A percentile compares a stretch with the other conserved stretches of the same genome.
These are phyloP conservation scores for Leccinum angustisporum DNA, from an alignment of 1,284 basidiomycete genomes.

Conservation along the genomic window DNA sequence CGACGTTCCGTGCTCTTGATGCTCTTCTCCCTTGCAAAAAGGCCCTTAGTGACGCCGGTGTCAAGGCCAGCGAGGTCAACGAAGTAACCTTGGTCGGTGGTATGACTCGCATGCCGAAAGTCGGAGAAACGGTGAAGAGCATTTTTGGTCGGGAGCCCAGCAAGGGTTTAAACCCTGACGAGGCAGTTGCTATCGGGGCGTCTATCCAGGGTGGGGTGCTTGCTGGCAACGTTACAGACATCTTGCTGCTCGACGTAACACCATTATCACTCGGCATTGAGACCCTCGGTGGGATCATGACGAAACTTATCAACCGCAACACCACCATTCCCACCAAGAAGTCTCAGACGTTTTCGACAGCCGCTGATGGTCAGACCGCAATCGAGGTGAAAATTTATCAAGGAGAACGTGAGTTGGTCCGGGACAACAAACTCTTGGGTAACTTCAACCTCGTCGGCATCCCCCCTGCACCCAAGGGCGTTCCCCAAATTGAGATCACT, in stretches of 20 bases:
- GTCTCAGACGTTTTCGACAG: slow-evolving; percentile 98
- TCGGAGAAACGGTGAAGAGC: slow-evolving; percentile 85
- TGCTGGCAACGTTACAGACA: slow-evolving; percentile 94
- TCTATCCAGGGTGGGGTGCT: slow-evolving; percentile 95
- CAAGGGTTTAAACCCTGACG: slow-evolving; percentile 98
- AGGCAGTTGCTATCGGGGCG: slow-evolving; percentile 92
- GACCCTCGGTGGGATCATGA: slow-evolving; percentile 99
- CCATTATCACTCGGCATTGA: slow-evolving; percentile 94
- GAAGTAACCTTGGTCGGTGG: slow-evolving; percentile 98
- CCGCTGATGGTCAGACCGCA: slow-evolving; percentile 93
- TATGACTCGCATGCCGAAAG: slow-evolving; percentile 97
- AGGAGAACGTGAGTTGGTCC: slow-evolving; percentile 96
- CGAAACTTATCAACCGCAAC: slow-evolving; percentile 92
- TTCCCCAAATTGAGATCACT: slow-evolving; percentile 98
- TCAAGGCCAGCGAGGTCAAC: slow-evolving; percentile 91
- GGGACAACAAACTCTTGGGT: slow-evolving; percentile 99
- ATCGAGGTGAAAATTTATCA: slow-evolving; percentile 99
- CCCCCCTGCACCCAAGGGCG: slow-evolving; percentile 96
- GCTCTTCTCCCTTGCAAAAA: slow-evolving; percentile 98
- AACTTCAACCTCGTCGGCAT: slow-evolving; percentile 99
- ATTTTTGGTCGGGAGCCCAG: slow-evolving; percentile 94
- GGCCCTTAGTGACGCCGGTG: slow-evolving; percentile 87
- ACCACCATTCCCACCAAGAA: slow-evolving; percentile 99
- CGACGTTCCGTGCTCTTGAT: slow-evolving; percentile 93
- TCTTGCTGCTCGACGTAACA: slow-evolving; percentile 94